Percentiles rank a stretch among this genome's conserved stretches.
These are phyloP conservation scores for Zhuliangozyma parablackwelliae DNA, from an alignment of 1,139 yeast species.

Conservation along the genomic window DNA sequence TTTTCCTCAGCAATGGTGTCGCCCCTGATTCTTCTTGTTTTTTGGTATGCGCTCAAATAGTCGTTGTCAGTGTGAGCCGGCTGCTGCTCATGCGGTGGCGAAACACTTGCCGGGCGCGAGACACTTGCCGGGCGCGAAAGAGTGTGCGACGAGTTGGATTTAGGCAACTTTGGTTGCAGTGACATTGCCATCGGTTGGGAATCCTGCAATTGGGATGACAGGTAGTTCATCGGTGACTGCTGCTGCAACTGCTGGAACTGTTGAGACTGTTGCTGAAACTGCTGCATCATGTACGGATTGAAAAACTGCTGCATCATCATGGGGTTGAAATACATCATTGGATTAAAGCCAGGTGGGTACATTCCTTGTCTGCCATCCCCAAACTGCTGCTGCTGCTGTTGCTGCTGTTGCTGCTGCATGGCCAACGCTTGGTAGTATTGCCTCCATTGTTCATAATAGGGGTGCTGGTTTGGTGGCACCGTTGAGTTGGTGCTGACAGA, in stretches of 20 bases:
- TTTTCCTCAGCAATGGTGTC: constrained; percentile 11
- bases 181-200: not conserved
- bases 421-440: constrained; percentile 24
- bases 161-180: too few relatives aligned
- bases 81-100: too few relatives aligned
- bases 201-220: constrained; percentile 1
- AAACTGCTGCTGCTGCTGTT: constrained; percentile 6
- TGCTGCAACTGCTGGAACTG: constrained; percentile 5
- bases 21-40: constrained; percentile 6
- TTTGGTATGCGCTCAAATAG: constrained; percentile 9
- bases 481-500: constrained; percentile 8
- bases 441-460: constrained; percentile 27
- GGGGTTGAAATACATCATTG: constrained; percentile 8
- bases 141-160: not conserved
- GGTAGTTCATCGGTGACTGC: not conserved
- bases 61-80: constrained; percentile 2
- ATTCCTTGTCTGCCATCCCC: constrained; percentile 10
- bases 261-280: constrained; percentile 1
- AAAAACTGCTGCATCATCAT: constrained; percentile 6
- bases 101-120: too few relatives aligned
- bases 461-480: constrained; percentile 14
- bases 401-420: constrained; percentile 18
- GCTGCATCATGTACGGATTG: constrained; percentile 7
- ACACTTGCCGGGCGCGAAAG: too few relatives aligned
- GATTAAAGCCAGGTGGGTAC: constrained; percentile 6